phyloP scores from a whole-genome alignment of 2,329 filamentous ascomycete genomes.

The Pyrenophora seminiperda region DNA sequence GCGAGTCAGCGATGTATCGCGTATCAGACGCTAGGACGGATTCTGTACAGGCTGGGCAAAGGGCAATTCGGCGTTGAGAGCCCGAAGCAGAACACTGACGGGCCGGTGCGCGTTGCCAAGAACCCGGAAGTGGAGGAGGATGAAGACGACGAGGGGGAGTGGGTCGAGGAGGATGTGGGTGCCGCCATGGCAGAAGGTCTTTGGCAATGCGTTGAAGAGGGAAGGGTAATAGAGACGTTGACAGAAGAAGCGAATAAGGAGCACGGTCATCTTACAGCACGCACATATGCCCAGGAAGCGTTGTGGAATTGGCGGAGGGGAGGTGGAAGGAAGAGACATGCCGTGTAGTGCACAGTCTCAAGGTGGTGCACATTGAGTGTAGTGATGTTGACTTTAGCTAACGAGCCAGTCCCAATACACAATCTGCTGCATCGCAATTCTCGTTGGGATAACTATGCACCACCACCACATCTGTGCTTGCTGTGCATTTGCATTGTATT shows the following conservation, averaged over 20 bases:
- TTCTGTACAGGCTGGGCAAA: constrained; percentile 80
- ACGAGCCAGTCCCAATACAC: too few relatives aligned
- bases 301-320: constrained; percentile 86
- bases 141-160: constrained; percentile 37
- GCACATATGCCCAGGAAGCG: constrained; percentile 85
- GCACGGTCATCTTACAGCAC: constrained; percentile 76
- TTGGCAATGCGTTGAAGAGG: constrained; percentile 80
- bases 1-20: constrained; percentile 88
- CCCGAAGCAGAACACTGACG: constrained; percentile 46
- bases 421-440: too few relatives aligned
- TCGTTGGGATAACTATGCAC: too few relatives aligned
- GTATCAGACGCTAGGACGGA: constrained; percentile 85
- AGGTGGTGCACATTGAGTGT: too few relatives aligned
- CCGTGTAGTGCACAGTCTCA: constrained; percentile 38
- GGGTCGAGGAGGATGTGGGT: constrained; percentile 46
- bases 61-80: constrained; percentile 69
- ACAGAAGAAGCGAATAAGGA: constrained; percentile 73
- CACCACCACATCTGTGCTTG: too few relatives aligned
- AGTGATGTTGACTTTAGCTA: too few relatives aligned
- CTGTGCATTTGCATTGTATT: too few relatives aligned
- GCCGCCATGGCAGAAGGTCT: constrained; percentile 69
- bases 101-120: constrained; percentile 53
- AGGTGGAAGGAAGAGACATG: constrained; percentile 64
- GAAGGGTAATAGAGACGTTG: constrained; percentile 76
- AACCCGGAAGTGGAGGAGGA: constrained; percentile 44